Evolutionary conservation across 768 basidiomycete species (phyloP), one percentile per base, ranked within the genome.

Genomic region (Epithele typhae): DNA sequence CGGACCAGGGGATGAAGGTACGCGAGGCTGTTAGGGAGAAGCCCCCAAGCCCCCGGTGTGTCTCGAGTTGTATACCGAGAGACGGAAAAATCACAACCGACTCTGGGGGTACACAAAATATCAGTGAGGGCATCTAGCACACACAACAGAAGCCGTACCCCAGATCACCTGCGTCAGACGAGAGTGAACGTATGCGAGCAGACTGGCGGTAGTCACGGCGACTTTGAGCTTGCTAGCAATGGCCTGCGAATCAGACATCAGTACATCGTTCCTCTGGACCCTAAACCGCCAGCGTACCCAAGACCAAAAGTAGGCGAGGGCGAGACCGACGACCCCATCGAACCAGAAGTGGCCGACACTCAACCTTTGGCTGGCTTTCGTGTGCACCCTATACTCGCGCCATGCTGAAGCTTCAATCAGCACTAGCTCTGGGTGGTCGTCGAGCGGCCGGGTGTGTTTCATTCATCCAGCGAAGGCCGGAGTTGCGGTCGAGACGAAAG

Each of bases 1-100:
- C 53, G 0, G 69, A 60, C 23, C 74, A 60, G 6, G 84, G 80
- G 51, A 90, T 78, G 61, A 91, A 89, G 4, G 63, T 76, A 40
- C 77, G 73, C 4, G 66, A 60, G 6, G 51, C 60, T 37, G 51
- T 61, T 14, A 68, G 47, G 14, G 66, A 58, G 1, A 56, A 48
- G 12, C 63, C 60, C 9, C 74, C 74, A 25, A 82, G 59, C 1
- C 86, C 88, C 44, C 76, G 69, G 62, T 79, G 78, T 0, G 79
- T 82, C 61, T 90, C 87, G 3, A 91, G 64, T 57, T 91, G 89
- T 34, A 92, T 68, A 10, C 88, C 88, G 43, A 84, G 78, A 1
- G 72, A 67, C 7, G 82, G 81, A 37, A 89, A 61, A 30, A 84
- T 69, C 35, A 88, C 63, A 4, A 90, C 66, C 17, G 85, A 87